These are phyloP conservation scores for Rhodamnia argentea DNA, from an alignment of 345 rosid species.

Conservation along the genomic window DNA sequence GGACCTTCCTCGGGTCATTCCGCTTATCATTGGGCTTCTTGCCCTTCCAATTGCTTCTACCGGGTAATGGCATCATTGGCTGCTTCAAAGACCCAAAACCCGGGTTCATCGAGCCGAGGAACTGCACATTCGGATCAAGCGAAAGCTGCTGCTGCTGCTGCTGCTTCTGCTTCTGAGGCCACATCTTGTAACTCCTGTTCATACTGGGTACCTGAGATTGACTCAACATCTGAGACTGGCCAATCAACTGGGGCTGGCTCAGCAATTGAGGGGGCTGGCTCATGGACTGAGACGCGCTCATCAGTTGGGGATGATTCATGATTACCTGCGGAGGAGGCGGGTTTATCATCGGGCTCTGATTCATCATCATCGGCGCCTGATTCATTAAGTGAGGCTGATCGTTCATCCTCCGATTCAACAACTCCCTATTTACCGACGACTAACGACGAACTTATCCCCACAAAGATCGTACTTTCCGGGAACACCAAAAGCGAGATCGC, in stretches of 20 bases:
- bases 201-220: constrained; percentile 18
- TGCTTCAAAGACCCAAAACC: constrained; percentile 2
- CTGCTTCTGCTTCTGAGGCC: constrained; percentile 12
- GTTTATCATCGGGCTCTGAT: constrained; percentile 1
- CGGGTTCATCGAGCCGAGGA: constrained; percentile 7
- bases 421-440: not conserved
- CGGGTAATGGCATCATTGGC: not conserved
- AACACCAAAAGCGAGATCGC: not conserved
- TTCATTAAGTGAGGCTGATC: constrained; percentile 37
- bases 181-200: constrained; percentile 34
- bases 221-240: constrained; percentile 15
- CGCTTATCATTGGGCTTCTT: constrained; percentile 28
- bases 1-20: constrained; percentile 41
- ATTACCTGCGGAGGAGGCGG: not conserved
- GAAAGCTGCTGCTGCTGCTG: constrained; percentile 13
- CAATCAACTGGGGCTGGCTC: constrained; percentile 8
- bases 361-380: constrained; percentile 13
- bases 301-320: constrained; percentile 33
- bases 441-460: not conserved
- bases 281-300: constrained; percentile 27
- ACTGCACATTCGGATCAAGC: constrained; percentile 22
- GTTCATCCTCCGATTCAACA: constrained; percentile 24
- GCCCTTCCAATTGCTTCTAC: constrained; percentile 64
- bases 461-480: not conserved
- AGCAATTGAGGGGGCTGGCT: constrained; percentile 32